Evolutionary conservation across 371 early-diverging fungal species (phyloP), one percentile per base, ranked within the genome.

Genomic region (Mortierella sp.): DNA sequence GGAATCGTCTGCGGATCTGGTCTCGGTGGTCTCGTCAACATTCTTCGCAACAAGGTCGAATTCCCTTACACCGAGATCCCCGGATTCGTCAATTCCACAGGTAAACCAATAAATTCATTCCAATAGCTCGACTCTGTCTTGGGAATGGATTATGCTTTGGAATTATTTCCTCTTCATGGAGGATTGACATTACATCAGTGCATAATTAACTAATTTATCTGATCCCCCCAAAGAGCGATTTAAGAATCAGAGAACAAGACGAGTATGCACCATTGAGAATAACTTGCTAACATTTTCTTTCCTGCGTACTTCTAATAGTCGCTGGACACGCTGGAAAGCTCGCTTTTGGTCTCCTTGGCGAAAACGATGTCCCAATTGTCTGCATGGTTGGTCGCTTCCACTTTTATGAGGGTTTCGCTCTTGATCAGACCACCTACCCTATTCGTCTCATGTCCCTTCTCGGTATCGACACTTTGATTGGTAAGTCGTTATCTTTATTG

Each of bases 1-100:
- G 96, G 92, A 68, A 92, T 97, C 61, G 90, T 97, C 76, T 97
- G 98, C 82, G 98, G 98, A 47, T 93, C 94, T 49, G 98, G 98
- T 19, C 89, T 97, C 43, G 94, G 96, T 72, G 93, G 95, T 43
- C 90, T 97, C 34, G 96, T 91, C 31, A 88, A 91, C 55, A 90
- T 91, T 43, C 88, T 97, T 32, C 91, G 92, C 61, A 86, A 85
- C 66, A 86, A 85, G 62, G 82, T 92, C 22, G 90, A 89, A 72
- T 87, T 96, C 58, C 56, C 84, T n/a, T 97, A 96, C 87, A 82
- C 88, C 57, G 91, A 92, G 47, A 96, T 97, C 70, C 96, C 97
- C 26, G 91, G 93, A 43, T 97, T 97, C 82, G 93, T 92, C 53
- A 76, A 80, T 53, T 93, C 94, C 84, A 97, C 96, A 58, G 95